A percentile compares a stretch with the other conserved stretches of the same genome.
phyloP scores from a whole-genome alignment of 2,329 filamentous ascomycete species.

The Geosmithia flava region DNA sequence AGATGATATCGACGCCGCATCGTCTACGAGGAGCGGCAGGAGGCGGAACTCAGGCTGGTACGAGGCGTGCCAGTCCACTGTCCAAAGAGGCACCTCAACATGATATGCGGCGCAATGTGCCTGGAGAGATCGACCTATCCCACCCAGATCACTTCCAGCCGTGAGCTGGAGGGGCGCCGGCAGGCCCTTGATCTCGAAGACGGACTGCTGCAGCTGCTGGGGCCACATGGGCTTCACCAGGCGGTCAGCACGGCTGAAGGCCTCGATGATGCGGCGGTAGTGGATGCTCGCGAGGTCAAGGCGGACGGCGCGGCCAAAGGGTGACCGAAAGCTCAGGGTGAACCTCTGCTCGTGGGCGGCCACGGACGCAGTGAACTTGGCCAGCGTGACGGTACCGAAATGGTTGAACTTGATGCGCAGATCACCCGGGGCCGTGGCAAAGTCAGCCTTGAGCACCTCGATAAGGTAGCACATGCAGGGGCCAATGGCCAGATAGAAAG shows the following conservation, averaged over 20 bases:
- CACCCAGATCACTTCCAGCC: conserved; percentile 41
- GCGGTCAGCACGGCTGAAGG: conserved; percentile 39
- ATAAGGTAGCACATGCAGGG: conserved; percentile 39
- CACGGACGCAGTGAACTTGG: conserved; percentile 37
- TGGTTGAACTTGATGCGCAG: conserved; percentile 34
- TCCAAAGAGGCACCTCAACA: conserved; percentile 38
- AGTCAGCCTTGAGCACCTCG: conserved; percentile 32
- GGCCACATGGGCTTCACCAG: conserved; percentile 47
- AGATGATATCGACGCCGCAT: not conserved
- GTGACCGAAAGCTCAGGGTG: conserved; percentile 38
- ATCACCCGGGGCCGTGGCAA: conserved; percentile 28
- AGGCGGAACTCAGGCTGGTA: conserved; percentile 40
- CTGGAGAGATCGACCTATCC: conserved; percentile 39
- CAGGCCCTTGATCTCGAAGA: conserved; percentile 40
- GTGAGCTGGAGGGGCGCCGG: conserved; percentile 40
- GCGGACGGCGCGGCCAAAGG: conserved; percentile 28
- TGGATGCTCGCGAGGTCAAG: conserved; percentile 41
- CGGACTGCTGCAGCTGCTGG: conserved; percentile 36
- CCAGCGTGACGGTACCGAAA: conserved; percentile 40
- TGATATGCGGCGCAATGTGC: conserved; percentile 42
- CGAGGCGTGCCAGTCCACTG: conserved; percentile 28
- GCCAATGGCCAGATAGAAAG: conserved; percentile 41
- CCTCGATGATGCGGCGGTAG: conserved; percentile 40
- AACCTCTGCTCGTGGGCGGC: conserved; percentile 42
- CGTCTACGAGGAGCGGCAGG: conserved; percentile 19